Percentiles rank a stretch among this genome's conserved stretches.
These are phyloP conservation scores for Fusarium nisikadoi DNA, from an alignment of 2,329 filamentous ascomycete genomes.

Conservation along the genomic window DNA sequence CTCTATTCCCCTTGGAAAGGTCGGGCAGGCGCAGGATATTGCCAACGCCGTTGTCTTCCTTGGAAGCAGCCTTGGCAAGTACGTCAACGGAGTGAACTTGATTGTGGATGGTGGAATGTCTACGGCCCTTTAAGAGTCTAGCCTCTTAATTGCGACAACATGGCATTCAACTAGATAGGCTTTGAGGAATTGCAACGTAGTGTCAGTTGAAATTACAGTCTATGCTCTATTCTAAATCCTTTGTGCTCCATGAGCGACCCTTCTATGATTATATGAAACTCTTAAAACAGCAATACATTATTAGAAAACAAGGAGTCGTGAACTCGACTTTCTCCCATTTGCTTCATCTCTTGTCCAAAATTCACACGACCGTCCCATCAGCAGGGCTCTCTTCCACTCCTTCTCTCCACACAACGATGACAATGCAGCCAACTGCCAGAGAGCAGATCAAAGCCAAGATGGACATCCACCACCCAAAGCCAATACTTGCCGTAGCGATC, in stretches of 20 bases:
- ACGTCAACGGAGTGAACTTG: slow-evolving; percentile 34
- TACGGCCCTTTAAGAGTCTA: background rate
- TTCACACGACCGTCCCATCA: background rate
- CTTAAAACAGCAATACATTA: background rate
- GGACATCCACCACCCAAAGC: background rate
- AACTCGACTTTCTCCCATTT: background rate
- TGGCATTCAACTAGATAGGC: rapidly evolving
- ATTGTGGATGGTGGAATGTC: slow-evolving; percentile 40
- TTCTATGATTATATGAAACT: background rate
- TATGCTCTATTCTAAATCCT: background rate
- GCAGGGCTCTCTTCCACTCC: rapidly evolving
- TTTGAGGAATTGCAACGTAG: background rate
- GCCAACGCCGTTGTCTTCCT: slow-evolving; percentile 42
- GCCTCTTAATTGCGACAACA: too few relatives aligned
- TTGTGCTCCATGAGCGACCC: background rate
- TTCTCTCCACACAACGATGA: background rate
- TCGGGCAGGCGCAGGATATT: slow-evolving; percentile 34
- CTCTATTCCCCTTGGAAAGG: slow-evolving; percentile 21
- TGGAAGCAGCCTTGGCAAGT: slow-evolving; percentile 36
- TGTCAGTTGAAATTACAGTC: background rate
- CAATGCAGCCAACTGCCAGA: background rate
- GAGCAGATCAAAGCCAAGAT: background rate
- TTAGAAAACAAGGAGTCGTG: background rate
- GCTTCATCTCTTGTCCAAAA: background rate
- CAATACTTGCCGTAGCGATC: background rate